Percentiles rank a stretch among this genome's conserved stretches.
Evolutionary conservation across 305 asterid genomes (phyloP).

Genomic region (Fraxinus platypoda): DNA sequence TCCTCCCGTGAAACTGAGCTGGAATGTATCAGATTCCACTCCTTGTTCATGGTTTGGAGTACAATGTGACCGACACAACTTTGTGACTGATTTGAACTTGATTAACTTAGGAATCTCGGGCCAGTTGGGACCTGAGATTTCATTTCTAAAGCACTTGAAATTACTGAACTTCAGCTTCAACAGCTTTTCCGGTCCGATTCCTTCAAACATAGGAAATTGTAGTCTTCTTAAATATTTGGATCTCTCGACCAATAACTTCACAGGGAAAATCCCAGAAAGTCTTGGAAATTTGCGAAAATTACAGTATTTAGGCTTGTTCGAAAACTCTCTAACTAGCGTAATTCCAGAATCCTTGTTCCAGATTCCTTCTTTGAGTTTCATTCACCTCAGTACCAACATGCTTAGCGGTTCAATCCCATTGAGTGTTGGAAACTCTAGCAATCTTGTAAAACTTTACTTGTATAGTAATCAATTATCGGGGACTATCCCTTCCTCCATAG

Average conservation of each 20-base stretch:
- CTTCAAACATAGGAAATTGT: constrained; percentile 49
- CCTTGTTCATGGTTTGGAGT: constrained; percentile 90
- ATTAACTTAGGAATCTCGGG: constrained; percentile 61
- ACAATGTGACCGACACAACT: constrained; percentile 39
- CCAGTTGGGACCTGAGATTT: constrained; percentile 62
- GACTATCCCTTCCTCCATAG: constrained; percentile 60
- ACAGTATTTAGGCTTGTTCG: constrained; percentile 38
- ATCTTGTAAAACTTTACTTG: constrained; percentile 41
- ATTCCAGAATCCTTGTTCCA: constrained; percentile 62
- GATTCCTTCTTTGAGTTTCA: constrained; percentile 38
- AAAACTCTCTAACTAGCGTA: constrained; percentile 50
- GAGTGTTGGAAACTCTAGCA: constrained; percentile 46
- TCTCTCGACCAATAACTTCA: constrained; percentile 48
- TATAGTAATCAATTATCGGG: constrained; percentile 53
- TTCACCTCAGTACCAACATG: constrained; percentile 50
- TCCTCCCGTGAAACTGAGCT: constrained; percentile 46
- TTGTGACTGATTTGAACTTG: constrained; percentile 48
- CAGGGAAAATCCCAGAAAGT: constrained; percentile 61
- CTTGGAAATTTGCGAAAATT: constrained; percentile 58
- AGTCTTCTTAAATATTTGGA: constrained; percentile 50
- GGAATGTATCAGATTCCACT: constrained; percentile 76
- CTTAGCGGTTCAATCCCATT: constrained; percentile 68
- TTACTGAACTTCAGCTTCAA: constrained; percentile 46
- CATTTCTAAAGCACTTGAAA: constrained; percentile 43
- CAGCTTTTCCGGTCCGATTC: constrained; percentile 55